Base-by-base conservation (phyloP, 768 basidiomycete genomes). In the Terana coerulea region DNA sequence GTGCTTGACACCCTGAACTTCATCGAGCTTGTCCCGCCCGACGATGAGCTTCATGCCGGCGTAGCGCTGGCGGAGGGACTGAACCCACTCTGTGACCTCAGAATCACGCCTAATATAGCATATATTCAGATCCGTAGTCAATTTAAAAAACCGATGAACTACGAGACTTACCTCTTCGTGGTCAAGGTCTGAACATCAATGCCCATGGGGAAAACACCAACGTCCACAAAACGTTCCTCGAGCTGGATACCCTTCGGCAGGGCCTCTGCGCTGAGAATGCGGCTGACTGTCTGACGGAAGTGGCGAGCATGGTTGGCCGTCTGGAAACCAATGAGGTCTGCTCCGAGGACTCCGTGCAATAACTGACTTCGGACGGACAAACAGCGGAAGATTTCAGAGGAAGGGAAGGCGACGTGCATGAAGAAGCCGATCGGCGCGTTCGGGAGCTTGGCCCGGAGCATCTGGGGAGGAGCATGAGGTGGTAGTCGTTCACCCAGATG, bases 391-490 rank as follows among this genome's bases (percentile, higher is more conserved):
- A 97, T 95, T 69, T 98, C 95, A 24, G 90, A 92, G 35, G 84
- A 88, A 3, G 95, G 95, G 72, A 97, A 98, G 2, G 95, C 91
- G 50, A 95, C 93, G 65, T 98, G 95, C 70, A 97, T 81, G 78
- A 98, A 98, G 80, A 98, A 97, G 7, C 81, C 91, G 59, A 92
- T 88, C 30, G 84, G 81, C 0, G 83, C 81, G 17, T 75, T 74
- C 65, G 84, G 66, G 67, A 91, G 64, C 62, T 76, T 56, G 24
- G 83, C 76, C 44, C 95, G 85, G 25, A 98, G 79, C 69, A 98
- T 83, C 36, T 79, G 76, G 1, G 95, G 8, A 97, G 81, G 43
- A 98, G 84, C 75, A 97, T 87, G 42, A 98, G 84, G 63, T 99
- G 95, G 69, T 98, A 99, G 72, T 98, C 95, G 69, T 99, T 93